A percentile compares a stretch with the other conserved stretches of the same genome.
phyloP scores from a whole-genome alignment of 1,284 basidiomycete species.

The Ustilago curta region DNA sequence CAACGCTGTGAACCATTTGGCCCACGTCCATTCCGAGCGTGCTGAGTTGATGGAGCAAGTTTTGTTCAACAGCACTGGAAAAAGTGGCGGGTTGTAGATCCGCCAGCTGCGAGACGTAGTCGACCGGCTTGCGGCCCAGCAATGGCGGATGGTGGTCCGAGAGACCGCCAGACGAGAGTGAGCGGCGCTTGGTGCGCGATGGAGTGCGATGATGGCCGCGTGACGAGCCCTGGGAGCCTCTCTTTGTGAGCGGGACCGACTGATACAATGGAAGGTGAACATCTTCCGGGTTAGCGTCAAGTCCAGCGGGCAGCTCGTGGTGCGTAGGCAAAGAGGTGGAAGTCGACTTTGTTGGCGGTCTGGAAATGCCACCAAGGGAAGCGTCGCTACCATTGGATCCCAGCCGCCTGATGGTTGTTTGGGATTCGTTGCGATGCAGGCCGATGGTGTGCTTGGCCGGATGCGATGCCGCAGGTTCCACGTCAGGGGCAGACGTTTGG shows the following conservation, averaged over 20 bases:
- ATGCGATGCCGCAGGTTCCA: slow-evolving; percentile 7
- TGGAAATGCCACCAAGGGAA: slow-evolving; percentile 26
- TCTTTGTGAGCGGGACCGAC: slow-evolving; percentile 44
- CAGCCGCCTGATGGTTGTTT: slow-evolving; percentile 70
- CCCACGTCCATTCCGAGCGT: slow-evolving; percentile 88
- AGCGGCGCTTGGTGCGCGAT: slow-evolving; percentile 91
- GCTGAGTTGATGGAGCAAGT: slow-evolving; percentile 81
- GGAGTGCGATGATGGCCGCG: slow-evolving; percentile 80
- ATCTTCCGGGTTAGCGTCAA: slow-evolving; percentile 20
- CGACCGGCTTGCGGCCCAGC: slow-evolving; percentile 63
- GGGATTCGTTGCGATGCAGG: slow-evolving; percentile 70
- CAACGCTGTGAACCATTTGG: slow-evolving; percentile 92
- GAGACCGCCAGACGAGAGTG: slow-evolving; percentile 74
- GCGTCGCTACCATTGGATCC: slow-evolving; percentile 59
- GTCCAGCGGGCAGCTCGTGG: slow-evolving; percentile 40
- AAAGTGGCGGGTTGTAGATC: slow-evolving; percentile 83
- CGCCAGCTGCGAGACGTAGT: slow-evolving; percentile 79
- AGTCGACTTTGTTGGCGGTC: slow-evolving; percentile 27
- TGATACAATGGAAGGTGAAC: slow-evolving; percentile 24
- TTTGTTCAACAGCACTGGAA: slow-evolving; percentile 80
- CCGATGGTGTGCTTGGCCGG: slow-evolving; percentile 29
- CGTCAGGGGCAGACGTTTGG: not conserved
- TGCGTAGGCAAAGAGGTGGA: slow-evolving; percentile 53
- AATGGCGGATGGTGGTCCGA: slow-evolving; percentile 59
- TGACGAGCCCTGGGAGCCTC: slow-evolving; percentile 49